These are phyloP conservation scores for Cyberlindnera samutprakarnensis DNA, from an alignment of 805 yeast species.

Conservation along the genomic window DNA sequence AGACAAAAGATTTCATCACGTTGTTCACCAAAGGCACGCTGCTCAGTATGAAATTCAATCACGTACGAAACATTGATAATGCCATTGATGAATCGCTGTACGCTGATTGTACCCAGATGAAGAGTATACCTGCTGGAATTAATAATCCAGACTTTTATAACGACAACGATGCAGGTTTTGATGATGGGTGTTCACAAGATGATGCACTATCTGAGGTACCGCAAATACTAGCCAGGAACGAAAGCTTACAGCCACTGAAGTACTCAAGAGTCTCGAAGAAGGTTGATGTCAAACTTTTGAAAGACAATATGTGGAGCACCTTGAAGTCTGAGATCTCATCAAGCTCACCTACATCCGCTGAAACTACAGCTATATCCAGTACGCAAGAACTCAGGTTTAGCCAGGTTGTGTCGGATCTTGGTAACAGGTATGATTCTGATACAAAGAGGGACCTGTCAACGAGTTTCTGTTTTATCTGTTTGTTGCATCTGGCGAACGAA, in stretches of 20 bases:
- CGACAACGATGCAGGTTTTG: constrained; percentile 29
- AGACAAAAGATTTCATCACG: constrained; percentile 58
- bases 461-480: constrained; percentile 77
- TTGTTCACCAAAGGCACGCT: constrained; percentile 61
- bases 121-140: constrained; percentile 14
- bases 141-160: constrained; percentile 34
- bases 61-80: constrained; percentile 17
- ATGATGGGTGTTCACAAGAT: constrained; percentile 20
- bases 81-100: constrained; percentile 61
- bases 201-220: constrained; percentile 12
- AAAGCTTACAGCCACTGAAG: constrained; percentile 30
- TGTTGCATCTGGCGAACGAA: constrained; percentile 82
- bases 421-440: constrained; percentile 43
- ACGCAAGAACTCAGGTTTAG: constrained; percentile 28
- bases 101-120: constrained; percentile 47
- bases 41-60: constrained; percentile 28
- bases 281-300: constrained; percentile 69
- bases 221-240: constrained; percentile 16
- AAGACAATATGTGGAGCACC: constrained; percentile 71
- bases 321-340: constrained; percentile 19
- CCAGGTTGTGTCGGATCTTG: constrained; percentile 42
- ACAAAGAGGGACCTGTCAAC: constrained; percentile 67
- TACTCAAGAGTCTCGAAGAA: constrained; percentile 71
- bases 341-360: neutral
- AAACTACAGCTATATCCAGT: neutral